phyloP scores from a whole-genome alignment of 208 protist genomes.

The Lotmaria passim region DNA sequence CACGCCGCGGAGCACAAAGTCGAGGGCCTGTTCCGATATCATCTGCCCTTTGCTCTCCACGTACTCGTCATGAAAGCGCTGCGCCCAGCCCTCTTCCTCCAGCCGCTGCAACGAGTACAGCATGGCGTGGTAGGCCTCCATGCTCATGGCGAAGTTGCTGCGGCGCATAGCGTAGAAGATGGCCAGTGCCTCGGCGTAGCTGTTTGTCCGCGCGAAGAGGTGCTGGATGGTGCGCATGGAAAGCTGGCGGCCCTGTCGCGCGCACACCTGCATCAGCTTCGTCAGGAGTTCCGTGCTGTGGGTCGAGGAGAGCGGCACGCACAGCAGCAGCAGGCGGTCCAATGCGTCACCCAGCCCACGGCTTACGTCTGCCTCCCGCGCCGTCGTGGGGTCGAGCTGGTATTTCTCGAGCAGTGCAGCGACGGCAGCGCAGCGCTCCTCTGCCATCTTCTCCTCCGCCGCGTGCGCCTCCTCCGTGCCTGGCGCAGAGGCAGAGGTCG shows the following conservation, averaged over 20 bases:
- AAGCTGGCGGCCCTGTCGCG: constrained; percentile 68
- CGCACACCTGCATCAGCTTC: constrained; percentile 59
- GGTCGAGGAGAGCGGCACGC: constrained; percentile 58
- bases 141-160: constrained; percentile 87
- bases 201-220: constrained; percentile 78
- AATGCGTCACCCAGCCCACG: constrained; percentile 84
- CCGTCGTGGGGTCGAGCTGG: constrained; percentile 53
- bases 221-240: constrained; percentile 88
- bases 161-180: constrained; percentile 88
- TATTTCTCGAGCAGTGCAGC: constrained; percentile 56
- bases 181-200: constrained; percentile 81
- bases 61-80: constrained; percentile 81
- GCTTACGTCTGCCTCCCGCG: constrained; percentile 79
- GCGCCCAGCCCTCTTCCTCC: constrained; percentile 89
- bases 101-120: constrained; percentile 90
- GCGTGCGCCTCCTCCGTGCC: constrained; percentile 6
- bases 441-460: constrained; percentile 26
- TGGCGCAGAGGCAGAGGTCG: not conserved
- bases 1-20: constrained; percentile 86
- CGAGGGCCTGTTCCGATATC: constrained; percentile 82
- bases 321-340: constrained; percentile 85
- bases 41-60: constrained; percentile 27
- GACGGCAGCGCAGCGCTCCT: constrained; percentile 36
- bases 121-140: constrained; percentile 92
- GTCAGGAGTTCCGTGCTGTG: constrained; percentile 60